Base-by-base conservation (phyloP, 345 rosid genomes). In the Aquilaria sinensis region DNA sequence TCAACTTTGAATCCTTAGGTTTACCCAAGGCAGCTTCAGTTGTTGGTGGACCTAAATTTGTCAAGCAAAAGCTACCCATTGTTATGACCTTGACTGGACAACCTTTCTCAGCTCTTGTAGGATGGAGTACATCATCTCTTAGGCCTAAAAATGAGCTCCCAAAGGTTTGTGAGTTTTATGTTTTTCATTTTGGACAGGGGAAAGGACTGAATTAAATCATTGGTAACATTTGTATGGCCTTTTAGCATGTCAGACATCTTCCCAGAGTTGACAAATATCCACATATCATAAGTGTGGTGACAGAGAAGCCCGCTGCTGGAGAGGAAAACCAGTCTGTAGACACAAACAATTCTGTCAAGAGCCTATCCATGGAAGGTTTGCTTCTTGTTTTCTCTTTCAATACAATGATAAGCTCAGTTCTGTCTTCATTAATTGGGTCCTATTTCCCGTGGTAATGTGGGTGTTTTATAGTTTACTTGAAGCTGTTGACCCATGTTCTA, bases 91-190 rank as follows among this genome's bases (percentile, higher is more conserved):
- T 66, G 71, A 75, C 98, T 84, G 87, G 63, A 92, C 88, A 13
- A 37, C 61, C 29, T 47, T 50, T 66, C 29, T 46, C 62, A 92
- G 96, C 78, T 63, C 70, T 92, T 53, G 98, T 89, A 5, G 98
- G 98, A 34, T 89, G 98, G 98, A 81, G 98, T 62, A 87, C 98
- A 62, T 82, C 98, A n/a, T 92, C 96, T 47, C 67, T 92, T 12
- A 67, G 96, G 50, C 87, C 57, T 52, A 67, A 50, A 53, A 66
- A 49, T 52, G 84, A 89, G 75, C 95, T 92, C 61, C 98, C 96
- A 61, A 81, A 83, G 93, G 96, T 87, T 23, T 72, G 29, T 41
- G 10, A 37, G 32, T 30, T 15, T 32, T 32, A 31, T 63, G 48
- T 56, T 47, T 12, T 65, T 59, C 46, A 3, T 37, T 1, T 37